A percentile compares a stretch with the other conserved stretches of the same genome.
Conservation (phyloP, 1,139 yeast species). For the Candida glucosophila region DNA sequence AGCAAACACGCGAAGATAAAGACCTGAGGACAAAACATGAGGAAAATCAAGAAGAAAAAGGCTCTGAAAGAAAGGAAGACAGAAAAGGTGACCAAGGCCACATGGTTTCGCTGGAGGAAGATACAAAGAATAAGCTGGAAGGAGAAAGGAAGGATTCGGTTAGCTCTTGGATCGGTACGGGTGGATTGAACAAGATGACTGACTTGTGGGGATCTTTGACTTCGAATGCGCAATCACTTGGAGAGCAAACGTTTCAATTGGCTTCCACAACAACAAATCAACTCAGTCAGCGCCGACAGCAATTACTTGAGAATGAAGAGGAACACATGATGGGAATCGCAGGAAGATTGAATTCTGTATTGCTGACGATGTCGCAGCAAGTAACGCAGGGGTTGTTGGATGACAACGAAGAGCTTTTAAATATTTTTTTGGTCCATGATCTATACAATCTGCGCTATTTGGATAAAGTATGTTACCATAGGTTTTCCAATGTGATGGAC, state of each 20-base stretch:
- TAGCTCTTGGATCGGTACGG: slow-evolving; percentile 74
- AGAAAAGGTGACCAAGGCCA: slow-evolving; percentile 2
- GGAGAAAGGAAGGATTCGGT: slow-evolving; percentile 31
- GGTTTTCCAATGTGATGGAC: slow-evolving; percentile 74
- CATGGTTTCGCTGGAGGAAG: slow-evolving; percentile 2
- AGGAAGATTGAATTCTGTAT: slow-evolving; percentile 25
- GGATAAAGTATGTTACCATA: slow-evolving; percentile 54
- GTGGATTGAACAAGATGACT: slow-evolving; percentile 70
- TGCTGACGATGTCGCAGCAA: slow-evolving; percentile 32
- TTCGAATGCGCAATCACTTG: slow-evolving; percentile 32
- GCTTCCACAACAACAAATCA: slow-evolving; percentile 38
- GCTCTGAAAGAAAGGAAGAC: slow-evolving; percentile 3
- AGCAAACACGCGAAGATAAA: slow-evolving; percentile 3
- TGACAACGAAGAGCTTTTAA: slow-evolving; percentile 49
- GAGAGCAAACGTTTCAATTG: slow-evolving; percentile 36
- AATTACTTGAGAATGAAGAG: slow-evolving; percentile 17
- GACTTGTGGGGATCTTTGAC: slow-evolving; percentile 57
- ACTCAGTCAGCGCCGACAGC: slow-evolving; percentile 33
- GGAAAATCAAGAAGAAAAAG: slow-evolving; percentile 1
- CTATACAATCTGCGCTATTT: slow-evolving; percentile 61
- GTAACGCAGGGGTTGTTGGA: slow-evolving; percentile 57
- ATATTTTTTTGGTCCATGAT: slow-evolving; percentile 61
- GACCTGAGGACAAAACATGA: slow-evolving; percentile 2
- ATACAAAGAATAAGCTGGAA: slow-evolving; percentile 2
- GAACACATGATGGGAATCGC: slow-evolving; percentile 25